A percentile compares a stretch with the other conserved stretches of the same genome.
Evolutionary conservation across 305 asterid genomes (phyloP).

Genomic region (Withania somnifera): DNA sequence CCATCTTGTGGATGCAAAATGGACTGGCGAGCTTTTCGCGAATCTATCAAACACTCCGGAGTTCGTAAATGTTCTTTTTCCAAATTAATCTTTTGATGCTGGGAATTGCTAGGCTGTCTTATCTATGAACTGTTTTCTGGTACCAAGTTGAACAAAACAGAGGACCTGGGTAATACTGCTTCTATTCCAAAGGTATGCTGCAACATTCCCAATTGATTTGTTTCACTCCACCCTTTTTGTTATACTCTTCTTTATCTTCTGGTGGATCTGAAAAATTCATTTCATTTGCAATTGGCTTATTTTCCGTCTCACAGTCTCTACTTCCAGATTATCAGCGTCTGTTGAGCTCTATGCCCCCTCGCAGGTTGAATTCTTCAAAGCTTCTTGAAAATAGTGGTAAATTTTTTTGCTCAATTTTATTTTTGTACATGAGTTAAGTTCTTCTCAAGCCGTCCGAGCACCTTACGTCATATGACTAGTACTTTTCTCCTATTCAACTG

Average conservation of each 20-base stretch:
- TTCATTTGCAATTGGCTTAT: constrained; percentile 25
- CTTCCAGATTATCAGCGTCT: constrained; percentile 99
- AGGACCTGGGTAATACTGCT: constrained; percentile 83
- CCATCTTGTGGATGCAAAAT: neutral
- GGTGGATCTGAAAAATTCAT: neutral
- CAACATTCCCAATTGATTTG: neutral
- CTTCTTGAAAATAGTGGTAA: constrained; percentile 94
- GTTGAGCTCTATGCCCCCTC: constrained; percentile 86
- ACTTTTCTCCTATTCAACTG: neutral
- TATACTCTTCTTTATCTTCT: neutral
- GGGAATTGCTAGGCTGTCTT: constrained; percentile 69
- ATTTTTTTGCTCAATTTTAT: neutral
- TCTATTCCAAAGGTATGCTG: constrained; percentile 20
- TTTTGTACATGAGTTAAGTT: neutral
- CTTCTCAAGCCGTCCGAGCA: neutral
- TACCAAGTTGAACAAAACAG: constrained; percentile 69
- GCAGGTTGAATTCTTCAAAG: constrained; percentile 95
- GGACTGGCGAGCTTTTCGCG: neutral
- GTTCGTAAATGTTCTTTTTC: neutral
- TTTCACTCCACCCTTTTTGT: neutral
- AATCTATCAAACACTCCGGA: neutral
- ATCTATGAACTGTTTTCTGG: constrained; percentile 96
- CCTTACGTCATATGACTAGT: neutral
- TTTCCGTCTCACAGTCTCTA: constrained; percentile 69
- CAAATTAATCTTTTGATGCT: neutral